Evolutionary conservation across 345 rosid genomes (phyloP), one percentile per base, ranked within the genome.

Genomic region (Camelina sativa): DNA sequence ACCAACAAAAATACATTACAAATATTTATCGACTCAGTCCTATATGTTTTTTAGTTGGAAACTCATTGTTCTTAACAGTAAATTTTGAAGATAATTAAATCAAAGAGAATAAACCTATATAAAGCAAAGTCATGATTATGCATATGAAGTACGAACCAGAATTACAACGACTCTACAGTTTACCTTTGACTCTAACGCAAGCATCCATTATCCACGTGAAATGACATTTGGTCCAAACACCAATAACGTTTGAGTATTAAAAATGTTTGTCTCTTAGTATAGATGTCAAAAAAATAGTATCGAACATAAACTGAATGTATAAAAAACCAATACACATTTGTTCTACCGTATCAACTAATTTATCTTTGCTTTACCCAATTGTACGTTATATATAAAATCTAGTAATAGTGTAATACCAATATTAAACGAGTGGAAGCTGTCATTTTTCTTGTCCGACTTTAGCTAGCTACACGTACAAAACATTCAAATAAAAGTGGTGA

Each of bases 401-500:
- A 41, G 15, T 41, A 41, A 11, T 28, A 28, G 30, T 28, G 30
- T 4, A 28, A 28, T 34, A 34, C 37, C 9, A 7, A 7, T 11
- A 11, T 11, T 38, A 38, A 38, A 38, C 43, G 13, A 40, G 13
- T 11, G 11, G 1, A 40, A 4, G 1, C 4, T 41, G 15, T 41
- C n/a, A 11, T 9, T 50, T 50, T 50, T 50, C 25, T 8, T 50
- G 7, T 17, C 54, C 11, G 16, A 53, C n/a, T 6, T 12, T 28
- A 53, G 2, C 58, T 23, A 1, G 6, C n/a, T 22, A 53, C 4
- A 28, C 30, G 0, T 4, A 28, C 0, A 28, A 28, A 28, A 28
- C 30, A 28, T 28, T 28, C 38, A 35, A 70, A 60, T 12, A 35
- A 41, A 46, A 58, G 66, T n/a, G 67, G 23, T 17, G 37, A 70